A percentile compares a stretch with the other conserved stretches of the same genome.
These are phyloP conservation scores for Beauveria australis DNA, from an alignment of 2,329 filamentous ascomycete species.

Conservation along the genomic window DNA sequence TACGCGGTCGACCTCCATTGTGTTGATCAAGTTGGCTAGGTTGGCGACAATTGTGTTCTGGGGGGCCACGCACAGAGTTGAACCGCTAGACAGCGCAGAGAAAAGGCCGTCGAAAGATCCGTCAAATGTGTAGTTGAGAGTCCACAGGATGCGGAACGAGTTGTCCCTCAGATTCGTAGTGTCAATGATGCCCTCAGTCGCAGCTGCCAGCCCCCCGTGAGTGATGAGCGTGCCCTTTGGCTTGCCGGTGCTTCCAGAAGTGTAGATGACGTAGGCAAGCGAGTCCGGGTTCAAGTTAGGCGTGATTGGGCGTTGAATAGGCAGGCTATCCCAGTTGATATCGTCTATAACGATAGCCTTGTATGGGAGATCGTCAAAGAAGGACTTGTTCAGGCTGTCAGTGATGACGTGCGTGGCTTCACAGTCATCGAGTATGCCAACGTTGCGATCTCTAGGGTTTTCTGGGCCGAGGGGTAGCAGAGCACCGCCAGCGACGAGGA, in stretches of 20 bases:
- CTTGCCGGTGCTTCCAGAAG: not conserved
- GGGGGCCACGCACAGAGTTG: conserved; percentile 13
- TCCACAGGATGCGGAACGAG: conserved; percentile 13
- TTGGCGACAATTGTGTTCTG: conserved; percentile 12
- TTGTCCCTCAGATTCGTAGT: not conserved
- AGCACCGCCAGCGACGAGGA: not conserved
- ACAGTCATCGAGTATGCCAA: not conserved
- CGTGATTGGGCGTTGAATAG: not conserved
- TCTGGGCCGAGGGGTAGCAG: not conserved
- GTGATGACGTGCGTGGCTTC: not conserved
- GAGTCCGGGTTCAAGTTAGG: not conserved
- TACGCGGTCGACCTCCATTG: not conserved
- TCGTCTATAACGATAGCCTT: not conserved
- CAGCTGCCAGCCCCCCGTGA: not conserved
- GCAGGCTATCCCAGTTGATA: not conserved
- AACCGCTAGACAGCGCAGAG: conserved; percentile 11
- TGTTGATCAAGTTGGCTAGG: conserved; percentile 10
- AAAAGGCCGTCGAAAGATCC: conserved; percentile 11
- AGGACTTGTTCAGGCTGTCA: not conserved
- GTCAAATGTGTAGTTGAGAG: conserved; percentile 16
- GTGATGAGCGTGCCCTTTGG: not conserved
- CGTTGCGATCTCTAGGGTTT: not conserved
- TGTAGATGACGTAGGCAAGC: not conserved
- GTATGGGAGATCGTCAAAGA: not conserved
- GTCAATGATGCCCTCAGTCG: not conserved